Evolutionary conservation across 2,329 filamentous ascomycete genomes (phyloP), one percentile per base, ranked within the genome.

Genomic region (Niveomyces coronatus): DNA sequence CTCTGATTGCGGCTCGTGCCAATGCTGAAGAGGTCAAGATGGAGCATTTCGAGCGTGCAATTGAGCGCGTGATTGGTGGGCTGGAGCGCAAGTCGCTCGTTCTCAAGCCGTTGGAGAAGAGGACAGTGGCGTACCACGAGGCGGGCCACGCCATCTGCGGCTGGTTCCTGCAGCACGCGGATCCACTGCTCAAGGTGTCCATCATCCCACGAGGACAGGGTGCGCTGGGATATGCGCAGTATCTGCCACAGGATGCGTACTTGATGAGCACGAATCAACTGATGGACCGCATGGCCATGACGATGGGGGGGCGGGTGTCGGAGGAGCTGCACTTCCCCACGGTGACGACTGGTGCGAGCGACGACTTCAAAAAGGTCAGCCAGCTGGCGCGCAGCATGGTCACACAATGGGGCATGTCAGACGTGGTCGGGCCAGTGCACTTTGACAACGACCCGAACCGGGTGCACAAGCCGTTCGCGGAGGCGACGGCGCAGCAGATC

Each of bases 201-300:
- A 98, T 98, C 62, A 96, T 98, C 52, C 91, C 91, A 14, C 87
- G 91, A 55, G 91, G 89, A 40, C 84, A 91, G 59, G 91, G 87
- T 24, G 87, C 88, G 18, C 71, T 98, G 13, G 91, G 91, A 8
- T 98, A 98, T 56, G 91, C 91, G 2, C 91, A 98, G 61, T 96
- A 96, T 58, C 74, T 98, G n/a, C 91, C 91, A 1, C 73, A 81
- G 16, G 91, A 98, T 55, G 86, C 85, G 8, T 96, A 96, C 60
- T 74, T 98, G 46, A 91, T 98, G 88, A 94, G 82, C 54, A 81
- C 85, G 46, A 81, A 88, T 57, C 91, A 98, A 64, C 71, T 98
- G 29, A 94, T 96, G 85, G 91, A 98, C 60, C 87, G 91, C 50
- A 98, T 98, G 91, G 91, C 91, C 47, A 98, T 98, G 91, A 95